Conservation (phyloP, 2,329 filamentous ascomycete genomes). For the Penicillium paneum region DNA sequence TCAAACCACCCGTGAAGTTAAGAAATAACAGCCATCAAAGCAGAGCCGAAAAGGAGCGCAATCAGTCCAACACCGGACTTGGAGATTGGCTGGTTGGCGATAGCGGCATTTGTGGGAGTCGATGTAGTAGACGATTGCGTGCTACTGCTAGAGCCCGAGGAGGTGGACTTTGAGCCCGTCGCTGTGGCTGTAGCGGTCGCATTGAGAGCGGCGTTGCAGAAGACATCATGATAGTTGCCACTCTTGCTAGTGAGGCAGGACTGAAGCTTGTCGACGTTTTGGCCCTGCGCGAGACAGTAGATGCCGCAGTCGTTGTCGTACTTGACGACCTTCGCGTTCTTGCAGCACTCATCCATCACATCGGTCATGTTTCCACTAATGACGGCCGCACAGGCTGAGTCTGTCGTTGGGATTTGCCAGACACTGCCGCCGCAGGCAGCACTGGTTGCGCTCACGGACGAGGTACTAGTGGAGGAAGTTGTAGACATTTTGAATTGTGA, state of each 20-base stretch:
- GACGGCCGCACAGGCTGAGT: slow-evolving; percentile 47
- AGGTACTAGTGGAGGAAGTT: slow-evolving; percentile 16
- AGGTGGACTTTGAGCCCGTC: slow-evolving; percentile 16
- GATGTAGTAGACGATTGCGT: slow-evolving; percentile 7
- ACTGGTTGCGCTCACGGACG: slow-evolving; percentile 20
- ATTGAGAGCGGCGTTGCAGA: slow-evolving; percentile 43
- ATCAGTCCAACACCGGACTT: slow-evolving; percentile 32
- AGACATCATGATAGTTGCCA: slow-evolving; percentile 40
- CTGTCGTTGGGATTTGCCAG: slow-evolving; percentile 46
- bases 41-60: slow-evolving; percentile 32
- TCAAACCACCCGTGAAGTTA: slow-evolving; percentile 15
- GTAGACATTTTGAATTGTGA: slow-evolving; percentile 21
- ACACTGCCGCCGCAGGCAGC: slow-evolving; percentile 28
- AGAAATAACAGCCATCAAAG: slow-evolving; percentile 27
- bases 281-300: slow-evolving; percentile 49
- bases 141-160: slow-evolving; percentile 13
- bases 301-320: slow-evolving; percentile 51
- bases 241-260: slow-evolving; percentile 44
- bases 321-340: slow-evolving; percentile 42
- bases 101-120: slow-evolving; percentile 22
- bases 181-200: slow-evolving; percentile 40
- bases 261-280: slow-evolving; percentile 36
- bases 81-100: slow-evolving; percentile 21
- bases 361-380: slow-evolving; percentile 42
- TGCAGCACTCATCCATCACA: slow-evolving; percentile 49